Conservation (phyloP, 306 rosid genomes). For the Parietaria judaica region DNA sequence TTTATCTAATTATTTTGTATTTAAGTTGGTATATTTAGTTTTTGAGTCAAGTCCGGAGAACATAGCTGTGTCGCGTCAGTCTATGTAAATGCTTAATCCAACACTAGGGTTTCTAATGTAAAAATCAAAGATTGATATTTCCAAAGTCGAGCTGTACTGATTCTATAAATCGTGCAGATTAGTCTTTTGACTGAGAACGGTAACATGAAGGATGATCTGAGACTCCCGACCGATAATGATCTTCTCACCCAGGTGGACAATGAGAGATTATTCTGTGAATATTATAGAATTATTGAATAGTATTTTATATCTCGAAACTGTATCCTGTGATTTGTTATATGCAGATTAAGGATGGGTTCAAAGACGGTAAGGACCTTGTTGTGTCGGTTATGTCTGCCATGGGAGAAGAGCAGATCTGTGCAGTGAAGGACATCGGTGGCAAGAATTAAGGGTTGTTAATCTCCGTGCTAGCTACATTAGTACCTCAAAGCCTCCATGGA, state of each 20-base stretch:
- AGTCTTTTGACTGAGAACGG: slow-evolving; percentile 27
- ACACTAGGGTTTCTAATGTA: too few relatives aligned
- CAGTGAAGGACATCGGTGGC: slow-evolving; percentile 31
- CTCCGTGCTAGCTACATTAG: not conserved
- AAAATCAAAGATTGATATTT: too few relatives aligned
- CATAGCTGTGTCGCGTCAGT: too few relatives aligned
- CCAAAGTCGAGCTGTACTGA: not conserved
- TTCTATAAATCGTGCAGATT: slow-evolving; percentile 3
- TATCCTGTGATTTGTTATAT: not conserved
- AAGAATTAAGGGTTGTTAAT: slow-evolving; percentile 14
- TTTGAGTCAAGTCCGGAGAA: too few relatives aligned
- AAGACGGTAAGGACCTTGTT: slow-evolving; percentile 30
- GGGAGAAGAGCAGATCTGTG: slow-evolving; percentile 36
- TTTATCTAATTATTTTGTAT: not conserved
- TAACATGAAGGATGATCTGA: slow-evolving; percentile 28
- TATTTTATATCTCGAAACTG: too few relatives aligned
- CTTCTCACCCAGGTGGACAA: slow-evolving; percentile 22
- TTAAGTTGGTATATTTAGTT: too few relatives aligned
- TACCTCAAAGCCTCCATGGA: not conserved
- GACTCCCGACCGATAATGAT: slow-evolving; percentile 23
- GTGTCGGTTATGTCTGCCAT: slow-evolving; percentile 33
- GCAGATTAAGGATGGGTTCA: slow-evolving; percentile 29
- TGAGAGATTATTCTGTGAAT: too few relatives aligned
- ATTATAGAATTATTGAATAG: too few relatives aligned
- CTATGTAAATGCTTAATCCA: too few relatives aligned